phyloP scores from a whole-genome alignment of 345 rosid species.

The Limnanthes douglasii region DNA sequence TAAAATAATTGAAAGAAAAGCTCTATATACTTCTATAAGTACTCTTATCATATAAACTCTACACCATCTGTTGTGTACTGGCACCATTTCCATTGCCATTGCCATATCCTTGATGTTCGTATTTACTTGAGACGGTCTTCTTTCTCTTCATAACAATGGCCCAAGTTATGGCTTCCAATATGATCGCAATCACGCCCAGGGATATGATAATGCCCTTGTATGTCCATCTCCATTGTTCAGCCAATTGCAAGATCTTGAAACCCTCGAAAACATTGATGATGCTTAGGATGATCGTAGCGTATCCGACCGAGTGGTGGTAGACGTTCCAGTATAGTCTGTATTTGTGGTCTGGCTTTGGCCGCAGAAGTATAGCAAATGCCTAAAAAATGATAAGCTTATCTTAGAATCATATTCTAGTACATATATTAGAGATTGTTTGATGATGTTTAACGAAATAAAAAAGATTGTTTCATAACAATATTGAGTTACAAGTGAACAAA shows the following conservation, averaged over 20 bases:
- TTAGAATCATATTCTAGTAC: not conserved
- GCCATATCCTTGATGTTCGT: too few relatives aligned
- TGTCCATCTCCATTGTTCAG: constrained; percentile 37
- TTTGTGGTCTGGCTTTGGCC: constrained; percentile 86
- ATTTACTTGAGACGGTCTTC: too few relatives aligned
- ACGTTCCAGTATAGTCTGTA: constrained; percentile 75
- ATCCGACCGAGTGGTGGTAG: constrained; percentile 71
- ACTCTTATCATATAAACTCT: too few relatives aligned
- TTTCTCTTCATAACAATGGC: too few relatives aligned
- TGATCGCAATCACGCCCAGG: constrained; percentile 26
- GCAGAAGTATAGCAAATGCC: constrained; percentile 62
- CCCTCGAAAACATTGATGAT: constrained; percentile 61
- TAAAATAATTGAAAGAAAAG: too few relatives aligned
- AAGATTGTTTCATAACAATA: too few relatives aligned
- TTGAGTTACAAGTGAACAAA: too few relatives aligned
- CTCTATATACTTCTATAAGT: too few relatives aligned
- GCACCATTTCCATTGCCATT: too few relatives aligned
- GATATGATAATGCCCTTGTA: constrained; percentile 41
- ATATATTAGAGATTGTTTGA: not conserved
- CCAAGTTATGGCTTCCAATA: constrained; percentile 72
- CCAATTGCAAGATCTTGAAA: constrained; percentile 39
- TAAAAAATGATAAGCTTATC: too few relatives aligned
- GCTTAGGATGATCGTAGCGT: constrained; percentile 40
- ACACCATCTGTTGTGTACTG: too few relatives aligned
- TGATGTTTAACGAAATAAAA: too few relatives aligned